Conservation (phyloP, 169 alveolate species). For the Cryptosporidium meleagridis region DNA sequence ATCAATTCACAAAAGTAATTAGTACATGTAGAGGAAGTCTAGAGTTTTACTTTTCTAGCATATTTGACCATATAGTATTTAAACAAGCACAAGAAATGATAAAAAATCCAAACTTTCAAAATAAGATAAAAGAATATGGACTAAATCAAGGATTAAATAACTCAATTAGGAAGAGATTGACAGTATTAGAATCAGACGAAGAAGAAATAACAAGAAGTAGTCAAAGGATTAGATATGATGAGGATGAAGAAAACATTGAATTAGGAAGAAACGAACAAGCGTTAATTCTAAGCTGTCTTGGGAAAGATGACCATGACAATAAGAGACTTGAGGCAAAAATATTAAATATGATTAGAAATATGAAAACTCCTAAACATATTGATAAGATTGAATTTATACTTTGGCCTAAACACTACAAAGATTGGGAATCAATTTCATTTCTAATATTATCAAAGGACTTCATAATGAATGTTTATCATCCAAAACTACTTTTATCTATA, state of each 20-base stretch:
- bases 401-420: conserved; percentile 67
- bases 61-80: conserved; percentile 7
- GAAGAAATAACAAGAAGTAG: background rate
- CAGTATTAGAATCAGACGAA: background rate
- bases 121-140: background rate
- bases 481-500: conserved; percentile 47
- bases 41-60: conserved; percentile 25
- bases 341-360: conserved; percentile 39
- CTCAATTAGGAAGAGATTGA: background rate
- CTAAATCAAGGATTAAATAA: background rate
- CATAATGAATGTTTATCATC: conserved; percentile 29
- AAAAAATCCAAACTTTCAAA: background rate
- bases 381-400: conserved; percentile 37
- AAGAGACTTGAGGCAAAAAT: conserved; percentile 26
- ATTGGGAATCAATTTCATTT: conserved; percentile 71
- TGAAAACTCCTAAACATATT: conserved; percentile 19
- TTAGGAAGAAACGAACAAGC: conserved; percentile 2
- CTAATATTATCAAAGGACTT: conserved; percentile 40
- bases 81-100: background rate
- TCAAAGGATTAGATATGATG: background rate
- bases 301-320: conserved; percentile 63
- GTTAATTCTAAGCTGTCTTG: conserved; percentile 40
- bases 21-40: conserved; percentile 8
- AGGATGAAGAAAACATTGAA: background rate
- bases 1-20: conserved; percentile 17